Percentiles rank a stretch among this genome's conserved stretches.
Conservation (phyloP, 2,329 filamentous ascomycete genomes). For the Madurella mycetomatis region DNA sequence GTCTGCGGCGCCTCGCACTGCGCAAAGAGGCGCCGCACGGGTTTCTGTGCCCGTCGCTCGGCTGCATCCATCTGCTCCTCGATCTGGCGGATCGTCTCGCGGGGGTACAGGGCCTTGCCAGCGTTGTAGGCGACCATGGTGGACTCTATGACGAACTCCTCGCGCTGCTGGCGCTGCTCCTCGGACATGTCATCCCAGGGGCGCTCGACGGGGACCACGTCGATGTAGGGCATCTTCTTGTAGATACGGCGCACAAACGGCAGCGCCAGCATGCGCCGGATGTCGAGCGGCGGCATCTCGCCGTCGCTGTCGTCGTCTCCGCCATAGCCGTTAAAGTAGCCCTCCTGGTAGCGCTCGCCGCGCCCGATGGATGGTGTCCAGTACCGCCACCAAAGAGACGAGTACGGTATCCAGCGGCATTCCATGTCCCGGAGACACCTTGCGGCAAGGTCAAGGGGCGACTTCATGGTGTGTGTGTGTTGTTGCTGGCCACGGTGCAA, state of each 20-base stretch:
- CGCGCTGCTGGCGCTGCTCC: background rate
- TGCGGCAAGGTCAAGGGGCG: slow-evolving; percentile 4
- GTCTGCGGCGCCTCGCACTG: slow-evolving; percentile 16
- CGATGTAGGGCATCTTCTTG: slow-evolving; percentile 16
- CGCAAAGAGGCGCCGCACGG: background rate
- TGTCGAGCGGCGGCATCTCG: slow-evolving; percentile 2
- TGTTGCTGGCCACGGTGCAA: background rate
- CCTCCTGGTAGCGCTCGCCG: slow-evolving; percentile 18
- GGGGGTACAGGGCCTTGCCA: slow-evolving; percentile 17
- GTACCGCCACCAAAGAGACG: slow-evolving; percentile 14
- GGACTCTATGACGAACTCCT: slow-evolving; percentile 4
- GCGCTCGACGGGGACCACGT: slow-evolving; percentile 7
- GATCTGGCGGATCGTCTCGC: slow-evolving; percentile 4
- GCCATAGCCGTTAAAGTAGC: slow-evolving; percentile 12
- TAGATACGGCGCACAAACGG: slow-evolving; percentile 10
- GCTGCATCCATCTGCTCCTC: slow-evolving; percentile 13
- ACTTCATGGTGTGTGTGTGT: slow-evolving; percentile 1
- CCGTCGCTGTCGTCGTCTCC: slow-evolving; percentile 3
- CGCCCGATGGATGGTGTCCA: slow-evolving; percentile 14
- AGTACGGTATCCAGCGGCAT: slow-evolving; percentile 12
- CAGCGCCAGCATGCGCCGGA: slow-evolving; percentile 11
- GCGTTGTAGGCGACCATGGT: slow-evolving; percentile 12
- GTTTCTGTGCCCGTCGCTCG: background rate
- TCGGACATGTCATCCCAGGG: slow-evolving; percentile 5
- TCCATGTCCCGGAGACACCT: slow-evolving; percentile 12